phyloP scores from a whole-genome alignment of 2,329 filamentous ascomycete genomes.

The Tolypocladium ophioglossoides region DNA sequence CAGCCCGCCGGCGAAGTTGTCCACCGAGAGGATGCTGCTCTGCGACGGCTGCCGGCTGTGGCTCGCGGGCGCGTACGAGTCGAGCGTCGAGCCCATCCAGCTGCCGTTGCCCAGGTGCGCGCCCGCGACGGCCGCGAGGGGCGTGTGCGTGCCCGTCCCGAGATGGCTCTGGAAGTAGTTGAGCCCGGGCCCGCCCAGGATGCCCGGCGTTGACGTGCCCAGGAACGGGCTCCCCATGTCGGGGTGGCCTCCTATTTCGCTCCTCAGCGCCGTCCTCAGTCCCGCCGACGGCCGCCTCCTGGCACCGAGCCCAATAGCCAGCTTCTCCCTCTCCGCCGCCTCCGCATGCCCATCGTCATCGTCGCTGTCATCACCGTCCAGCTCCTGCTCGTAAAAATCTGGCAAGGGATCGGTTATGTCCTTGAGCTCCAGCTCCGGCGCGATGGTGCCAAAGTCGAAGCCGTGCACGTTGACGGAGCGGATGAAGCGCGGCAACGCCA shows the following conservation, averaged over 20 bases:
- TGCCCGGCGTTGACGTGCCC: constrained; percentile 49
- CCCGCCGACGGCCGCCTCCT: constrained; percentile 8
- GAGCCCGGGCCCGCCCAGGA: constrained; percentile 64
- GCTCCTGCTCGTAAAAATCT: constrained; percentile 87
- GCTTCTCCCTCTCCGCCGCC: constrained; percentile 9
- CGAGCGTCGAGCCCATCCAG: constrained; percentile 18
- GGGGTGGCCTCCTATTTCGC: constrained; percentile 15
- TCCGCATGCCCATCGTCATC: constrained; percentile 26
- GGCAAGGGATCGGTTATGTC: constrained; percentile 92
- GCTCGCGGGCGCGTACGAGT: constrained; percentile 8
- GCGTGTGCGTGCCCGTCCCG: constrained; percentile 66
- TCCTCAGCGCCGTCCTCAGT: constrained; percentile 21
- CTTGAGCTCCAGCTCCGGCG: constrained; percentile 83
- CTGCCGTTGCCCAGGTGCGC: constrained; percentile 33
- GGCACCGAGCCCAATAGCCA: not conserved
- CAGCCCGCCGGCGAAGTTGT: constrained; percentile 22
- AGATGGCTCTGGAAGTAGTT: constrained; percentile 77
- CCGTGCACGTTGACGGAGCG: constrained; percentile 89
- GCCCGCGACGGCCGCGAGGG: constrained; percentile 68
- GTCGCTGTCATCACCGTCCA: constrained; percentile 40
- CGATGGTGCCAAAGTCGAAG: constrained; percentile 80
- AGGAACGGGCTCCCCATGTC: constrained; percentile 47
- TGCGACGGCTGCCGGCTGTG: constrained; percentile 35
- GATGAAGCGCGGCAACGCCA: constrained; percentile 88
- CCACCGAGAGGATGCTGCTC: constrained; percentile 34